Conservation (phyloP, 305 asterid species). For the Fraxinus albicans region DNA sequence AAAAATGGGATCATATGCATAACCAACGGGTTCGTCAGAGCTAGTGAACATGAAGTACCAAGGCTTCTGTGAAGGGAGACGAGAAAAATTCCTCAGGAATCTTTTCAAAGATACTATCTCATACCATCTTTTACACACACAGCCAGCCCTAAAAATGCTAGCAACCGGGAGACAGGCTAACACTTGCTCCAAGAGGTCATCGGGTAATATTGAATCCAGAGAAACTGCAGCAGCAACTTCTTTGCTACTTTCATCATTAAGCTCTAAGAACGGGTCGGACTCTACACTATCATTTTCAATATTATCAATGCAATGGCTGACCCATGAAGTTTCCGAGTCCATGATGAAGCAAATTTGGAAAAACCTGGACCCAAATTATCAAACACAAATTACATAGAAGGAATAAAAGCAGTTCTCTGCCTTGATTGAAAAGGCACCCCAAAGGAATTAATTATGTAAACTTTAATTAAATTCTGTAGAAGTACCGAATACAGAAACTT, state of each 20-base stretch:
- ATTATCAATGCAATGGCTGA: slow-evolving; percentile 61
- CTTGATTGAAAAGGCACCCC: neutral
- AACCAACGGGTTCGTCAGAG: slow-evolving; percentile 80
- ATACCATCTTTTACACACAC: slow-evolving; percentile 81
- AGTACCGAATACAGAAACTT: slow-evolving; percentile 2
- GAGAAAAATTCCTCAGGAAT: slow-evolving; percentile 62
- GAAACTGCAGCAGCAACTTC: slow-evolving; percentile 43
- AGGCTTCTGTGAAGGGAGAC: slow-evolving; percentile 55
- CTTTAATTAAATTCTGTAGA: neutral
- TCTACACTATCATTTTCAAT: slow-evolving; percentile 18
- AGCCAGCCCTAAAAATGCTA: slow-evolving; percentile 76
- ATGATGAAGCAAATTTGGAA: slow-evolving; percentile 31
- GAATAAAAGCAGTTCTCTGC: neutral
- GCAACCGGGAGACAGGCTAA: slow-evolving; percentile 73
- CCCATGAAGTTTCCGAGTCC: slow-evolving; percentile 90
- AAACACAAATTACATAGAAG: neutral
- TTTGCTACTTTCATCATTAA: slow-evolving; percentile 43
- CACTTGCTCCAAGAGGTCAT: slow-evolving; percentile 84
- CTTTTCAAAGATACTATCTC: slow-evolving; percentile 70
- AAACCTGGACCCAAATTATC: slow-evolving; percentile 30
- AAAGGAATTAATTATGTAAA: slow-evolving; percentile 2
- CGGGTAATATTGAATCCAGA: slow-evolving; percentile 71
- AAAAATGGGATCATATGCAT: slow-evolving; percentile 69
- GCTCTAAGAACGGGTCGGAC: slow-evolving; percentile 48
- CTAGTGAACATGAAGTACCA: slow-evolving; percentile 99